Evolutionary conservation across 176 grass and related monocot genomes (phyloP).

Genomic region (Typha latifolia): DNA sequence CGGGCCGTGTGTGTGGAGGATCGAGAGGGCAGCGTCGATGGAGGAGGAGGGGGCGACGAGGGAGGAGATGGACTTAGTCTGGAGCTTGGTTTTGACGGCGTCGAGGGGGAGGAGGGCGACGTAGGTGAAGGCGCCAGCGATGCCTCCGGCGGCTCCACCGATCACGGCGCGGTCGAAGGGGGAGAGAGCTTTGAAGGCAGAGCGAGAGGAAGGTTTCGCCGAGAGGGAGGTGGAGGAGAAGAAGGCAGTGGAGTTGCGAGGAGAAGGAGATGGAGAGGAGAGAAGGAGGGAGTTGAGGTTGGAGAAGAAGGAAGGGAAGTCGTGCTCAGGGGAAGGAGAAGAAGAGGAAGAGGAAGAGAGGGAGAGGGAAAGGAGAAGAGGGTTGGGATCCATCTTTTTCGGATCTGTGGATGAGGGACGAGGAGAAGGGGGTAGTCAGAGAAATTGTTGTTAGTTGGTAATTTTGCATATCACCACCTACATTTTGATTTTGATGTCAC

Average conservation of each 20-base stretch:
- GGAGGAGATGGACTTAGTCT: conserved; percentile 27
- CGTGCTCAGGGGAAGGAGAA: background rate
- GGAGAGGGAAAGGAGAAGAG: background rate
- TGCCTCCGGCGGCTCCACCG: conserved; percentile 60
- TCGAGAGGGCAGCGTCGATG: conserved; percentile 46
- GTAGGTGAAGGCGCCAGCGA: conserved; percentile 84
- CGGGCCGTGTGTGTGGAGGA: conserved; percentile 50
- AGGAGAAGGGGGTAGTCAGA: too few relatives aligned
- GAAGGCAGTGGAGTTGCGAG: conserved; percentile 32
- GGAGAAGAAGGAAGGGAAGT: conserved; percentile 45
- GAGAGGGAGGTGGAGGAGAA: conserved; percentile 26
- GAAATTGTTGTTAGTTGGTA: too few relatives aligned
- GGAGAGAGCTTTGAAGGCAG: conserved; percentile 13
- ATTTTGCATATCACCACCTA: too few relatives aligned
- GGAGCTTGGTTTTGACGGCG: conserved; percentile 78
- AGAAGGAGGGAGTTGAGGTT: conserved; percentile 49
- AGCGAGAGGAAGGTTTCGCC: conserved; percentile 6
- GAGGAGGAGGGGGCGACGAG: conserved; percentile 28
- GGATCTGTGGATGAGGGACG: too few relatives aligned
- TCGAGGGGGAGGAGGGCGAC: conserved; percentile 74
- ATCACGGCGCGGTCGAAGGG: conserved; percentile 54
- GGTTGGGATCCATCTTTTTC: background rate
- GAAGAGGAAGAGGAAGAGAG: background rate
- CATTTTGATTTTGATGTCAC: too few relatives aligned
- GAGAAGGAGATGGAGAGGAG: background rate